Conservation (phyloP, 2,329 filamentous ascomycete genomes). For the Drechslerella coelobrocha region DNA sequence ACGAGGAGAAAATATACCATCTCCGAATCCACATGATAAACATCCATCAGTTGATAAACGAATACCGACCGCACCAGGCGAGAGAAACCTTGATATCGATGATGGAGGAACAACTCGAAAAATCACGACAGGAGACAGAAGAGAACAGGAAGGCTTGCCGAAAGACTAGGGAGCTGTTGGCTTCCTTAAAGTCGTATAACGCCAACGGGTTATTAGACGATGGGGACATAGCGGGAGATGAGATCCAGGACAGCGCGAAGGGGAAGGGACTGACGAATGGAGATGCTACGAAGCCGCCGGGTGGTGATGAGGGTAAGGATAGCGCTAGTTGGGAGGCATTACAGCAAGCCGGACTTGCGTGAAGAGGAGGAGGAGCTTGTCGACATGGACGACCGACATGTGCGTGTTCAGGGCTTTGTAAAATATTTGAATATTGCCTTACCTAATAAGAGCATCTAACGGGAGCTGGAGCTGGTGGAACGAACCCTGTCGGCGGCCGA, state of each 20-base stretch:
- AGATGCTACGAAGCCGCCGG: no score
- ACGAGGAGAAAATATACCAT: constrained; percentile 75
- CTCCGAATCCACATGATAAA: constrained; percentile 85
- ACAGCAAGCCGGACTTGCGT: constrained; percentile 41
- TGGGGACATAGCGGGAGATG: constrained; percentile 15
- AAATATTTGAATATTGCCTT: not conserved
- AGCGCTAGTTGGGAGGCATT: constrained; percentile 55
- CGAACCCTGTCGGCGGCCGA: constrained; percentile 7
- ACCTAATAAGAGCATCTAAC: constrained; percentile 8
- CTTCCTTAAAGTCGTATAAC: constrained; percentile 64
- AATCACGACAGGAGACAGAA: constrained; percentile 74
- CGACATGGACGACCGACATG: not conserved
- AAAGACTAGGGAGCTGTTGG: constrained; percentile 75
- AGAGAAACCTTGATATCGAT: constrained; percentile 83
- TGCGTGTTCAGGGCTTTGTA: not conserved
- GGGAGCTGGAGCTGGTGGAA: not conserved
- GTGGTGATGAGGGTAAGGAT: constrained; percentile 42
- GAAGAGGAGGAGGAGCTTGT: not conserved
- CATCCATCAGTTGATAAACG: constrained; percentile 89
- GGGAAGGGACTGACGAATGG: no score
- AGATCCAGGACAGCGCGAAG: constrained; percentile 39
- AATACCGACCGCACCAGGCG: constrained; percentile 92
- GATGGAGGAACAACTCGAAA: constrained; percentile 84
- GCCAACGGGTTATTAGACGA: constrained; percentile 32
- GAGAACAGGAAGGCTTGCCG: constrained; percentile 71